Conservation (phyloP, 2,329 filamentous ascomycete genomes). For the Cylindrodendrum hubeiense region DNA sequence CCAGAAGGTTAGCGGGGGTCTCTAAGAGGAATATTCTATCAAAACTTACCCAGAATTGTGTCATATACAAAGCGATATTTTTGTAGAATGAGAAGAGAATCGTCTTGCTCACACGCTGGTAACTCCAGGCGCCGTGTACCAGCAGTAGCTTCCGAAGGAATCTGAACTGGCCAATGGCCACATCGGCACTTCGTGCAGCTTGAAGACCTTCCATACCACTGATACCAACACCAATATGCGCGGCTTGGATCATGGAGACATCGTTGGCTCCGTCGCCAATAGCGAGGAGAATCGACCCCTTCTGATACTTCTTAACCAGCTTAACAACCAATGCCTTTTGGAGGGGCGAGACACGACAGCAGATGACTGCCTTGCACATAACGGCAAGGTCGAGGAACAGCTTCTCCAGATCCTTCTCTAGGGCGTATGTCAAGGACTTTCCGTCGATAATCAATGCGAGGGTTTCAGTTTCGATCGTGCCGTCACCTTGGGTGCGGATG, state of each 20-base stretch:
- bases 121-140: constrained; percentile 97
- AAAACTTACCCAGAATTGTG: constrained; percentile 91
- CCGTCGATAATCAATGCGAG: constrained; percentile 95
- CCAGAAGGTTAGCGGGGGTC: constrained; percentile 39
- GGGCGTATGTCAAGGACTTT: constrained; percentile 91
- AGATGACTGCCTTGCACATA: constrained; percentile 99
- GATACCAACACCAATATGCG: constrained; percentile 97
- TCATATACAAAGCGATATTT: constrained; percentile 98
- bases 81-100: constrained; percentile 99
- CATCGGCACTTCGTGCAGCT: constrained; percentile 94
- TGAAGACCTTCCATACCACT: constrained; percentile 97
- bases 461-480: constrained; percentile 83
- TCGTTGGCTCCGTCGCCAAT: constrained; percentile 99
- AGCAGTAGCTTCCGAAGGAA: constrained; percentile 93
- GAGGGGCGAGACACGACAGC: constrained; percentile 94
- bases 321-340: constrained; percentile 99
- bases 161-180: constrained; percentile 95
- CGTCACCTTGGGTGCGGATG: constrained; percentile 84
- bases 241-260: constrained; percentile 99
- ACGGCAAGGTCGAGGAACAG: constrained; percentile 92
- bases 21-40: too few relatives aligned
- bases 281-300: constrained; percentile 90
- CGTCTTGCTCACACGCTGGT: constrained; percentile 95
- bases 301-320: constrained; percentile 91
- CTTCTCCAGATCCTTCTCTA: constrained; percentile 95